Conservation (phyloP, 2,329 filamentous ascomycete genomes). For the Ophiosphaerella herpotricha region DNA sequence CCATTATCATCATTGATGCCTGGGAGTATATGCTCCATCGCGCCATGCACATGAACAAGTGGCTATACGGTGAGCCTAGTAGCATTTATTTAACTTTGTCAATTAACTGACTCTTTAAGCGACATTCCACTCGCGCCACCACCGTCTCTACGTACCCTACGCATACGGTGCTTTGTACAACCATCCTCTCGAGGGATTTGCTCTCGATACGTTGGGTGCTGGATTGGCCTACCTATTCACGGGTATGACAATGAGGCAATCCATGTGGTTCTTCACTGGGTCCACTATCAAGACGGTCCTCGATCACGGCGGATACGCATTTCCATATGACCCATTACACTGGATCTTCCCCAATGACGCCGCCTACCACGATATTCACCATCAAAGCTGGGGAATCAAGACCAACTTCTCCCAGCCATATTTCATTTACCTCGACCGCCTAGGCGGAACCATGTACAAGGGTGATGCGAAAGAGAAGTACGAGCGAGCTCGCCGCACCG, state of each 20-base stretch:
- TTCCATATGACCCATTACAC: conserved; percentile 94
- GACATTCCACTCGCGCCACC: conserved; percentile 91
- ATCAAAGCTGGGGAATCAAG: conserved; percentile 99
- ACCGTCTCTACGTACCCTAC: conserved; percentile 96
- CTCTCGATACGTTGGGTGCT: conserved; percentile 88
- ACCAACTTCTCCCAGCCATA: conserved; percentile 89
- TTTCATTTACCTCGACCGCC: conserved; percentile 92
- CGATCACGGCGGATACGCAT: conserved; percentile 94
- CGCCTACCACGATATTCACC: conserved; percentile 95
- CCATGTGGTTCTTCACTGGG: conserved; percentile 85
- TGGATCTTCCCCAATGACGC: conserved; percentile 93
- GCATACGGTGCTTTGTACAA: conserved; percentile 97
- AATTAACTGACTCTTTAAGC: conserved; percentile 54
- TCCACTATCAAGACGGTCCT: conserved; percentile 96
- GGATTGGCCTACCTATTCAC: conserved; percentile 81
- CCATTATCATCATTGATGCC: conserved; percentile 80
- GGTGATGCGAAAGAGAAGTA: conserved; percentile 65
- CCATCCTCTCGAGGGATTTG: conserved; percentile 90
- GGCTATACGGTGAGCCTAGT: conserved; percentile 80
- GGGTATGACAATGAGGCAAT: conserved; percentile 82
- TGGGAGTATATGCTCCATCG: conserved; percentile 99
- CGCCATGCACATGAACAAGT: conserved; percentile 96
- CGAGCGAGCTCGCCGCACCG: conserved; percentile 59
- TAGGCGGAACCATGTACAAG: conserved; percentile 81
- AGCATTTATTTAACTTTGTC: not conserved